Evolutionary conservation across 352 stramenopile genomes (phyloP), one percentile per base, ranked within the genome.

Genomic region (Pythium utonaiense): DNA sequence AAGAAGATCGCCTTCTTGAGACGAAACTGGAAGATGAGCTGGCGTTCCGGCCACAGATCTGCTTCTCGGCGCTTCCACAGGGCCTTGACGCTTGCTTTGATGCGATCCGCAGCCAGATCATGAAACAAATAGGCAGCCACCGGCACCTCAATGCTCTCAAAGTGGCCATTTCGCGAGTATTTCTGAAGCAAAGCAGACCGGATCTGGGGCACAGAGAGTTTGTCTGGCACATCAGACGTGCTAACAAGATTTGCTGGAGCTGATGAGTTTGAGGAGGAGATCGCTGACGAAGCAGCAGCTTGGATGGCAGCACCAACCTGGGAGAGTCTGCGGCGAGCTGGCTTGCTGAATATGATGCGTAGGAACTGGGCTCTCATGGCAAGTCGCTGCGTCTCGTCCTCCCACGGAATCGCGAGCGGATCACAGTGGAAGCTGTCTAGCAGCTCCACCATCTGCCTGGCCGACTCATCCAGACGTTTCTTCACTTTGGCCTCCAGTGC

Each of bases 111-210:
- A 4, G 70, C 70, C 0, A 78, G 13, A 36, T 78, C 66, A 44
- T 78, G 70, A 40, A 78, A 78, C 16, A 78, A 16, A 55, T 73
- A 73, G 27, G 67, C 67, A 4, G 67, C 70, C 19, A 41, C 51
- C 14, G 63, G 45, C 19, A 72, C 49, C 12, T 62, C 48, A 30
- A 64, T 49, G 36, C 31, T 51, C 31, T 90, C 84, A 48, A 93
- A 88, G 62, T 91, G 80, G 3, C 82, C 78, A 55, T 93, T 92
- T 38, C 84, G 77, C 0, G 82, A 89, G 49, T 87, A 93, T 47
- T 89, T 91, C 45, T 91, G 82, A 10, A 93, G 67, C 57, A 93
- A 58, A 22, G 74, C 75, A 0, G 82, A 83, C 10, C 78, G 70
- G 6, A 92, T 59, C 6, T 78, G 44, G 19, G 75, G 78, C 2